These are phyloP conservation scores for Plectosphaerella cucumerina DNA, from an alignment of 2,329 filamentous ascomycete genomes.

Conservation along the genomic window DNA sequence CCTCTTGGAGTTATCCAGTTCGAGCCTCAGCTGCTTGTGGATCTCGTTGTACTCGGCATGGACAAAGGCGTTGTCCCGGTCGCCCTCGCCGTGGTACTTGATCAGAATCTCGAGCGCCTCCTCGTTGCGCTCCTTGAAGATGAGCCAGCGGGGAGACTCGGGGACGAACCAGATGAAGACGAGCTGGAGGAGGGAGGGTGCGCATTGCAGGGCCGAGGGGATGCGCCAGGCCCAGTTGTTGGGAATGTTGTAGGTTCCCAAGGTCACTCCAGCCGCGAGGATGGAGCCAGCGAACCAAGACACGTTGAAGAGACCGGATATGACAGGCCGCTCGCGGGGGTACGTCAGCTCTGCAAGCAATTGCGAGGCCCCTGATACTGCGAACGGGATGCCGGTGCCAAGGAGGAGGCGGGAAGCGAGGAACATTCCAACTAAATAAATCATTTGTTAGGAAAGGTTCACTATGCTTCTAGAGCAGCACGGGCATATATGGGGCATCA, in stretches of 20 bases:
- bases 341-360: conserved; percentile 48
- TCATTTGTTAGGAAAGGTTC: conserved; percentile 10
- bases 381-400: conserved; percentile 46
- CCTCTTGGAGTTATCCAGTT: conserved; percentile 4
- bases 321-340: conserved; percentile 45
- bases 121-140: conserved; percentile 48
- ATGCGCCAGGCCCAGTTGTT: conserved; percentile 30
- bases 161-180: conserved; percentile 46
- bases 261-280: conserved; percentile 35
- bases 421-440: conserved; percentile 37
- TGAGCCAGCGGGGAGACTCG: conserved; percentile 60
- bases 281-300: conserved; percentile 40
- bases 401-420: conserved; percentile 47
- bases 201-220: conserved; percentile 20
- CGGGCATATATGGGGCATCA: conserved; percentile 11
- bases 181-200: conserved; percentile 29
- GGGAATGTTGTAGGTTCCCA: conserved; percentile 34
- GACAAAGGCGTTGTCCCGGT: conserved; percentile 42
- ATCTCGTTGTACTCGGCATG: conserved; percentile 47
- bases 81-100: conserved; percentile 54
- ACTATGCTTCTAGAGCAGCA: too few relatives aligned
- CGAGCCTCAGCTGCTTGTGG: conserved; percentile 6
- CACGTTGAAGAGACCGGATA: conserved; percentile 49
- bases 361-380: conserved; percentile 44
- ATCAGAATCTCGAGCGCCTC: conserved; percentile 48